Evolutionary conservation across 2,329 filamentous ascomycete species (phyloP).

Genomic region (Kalaharituber pfeilii): DNA sequence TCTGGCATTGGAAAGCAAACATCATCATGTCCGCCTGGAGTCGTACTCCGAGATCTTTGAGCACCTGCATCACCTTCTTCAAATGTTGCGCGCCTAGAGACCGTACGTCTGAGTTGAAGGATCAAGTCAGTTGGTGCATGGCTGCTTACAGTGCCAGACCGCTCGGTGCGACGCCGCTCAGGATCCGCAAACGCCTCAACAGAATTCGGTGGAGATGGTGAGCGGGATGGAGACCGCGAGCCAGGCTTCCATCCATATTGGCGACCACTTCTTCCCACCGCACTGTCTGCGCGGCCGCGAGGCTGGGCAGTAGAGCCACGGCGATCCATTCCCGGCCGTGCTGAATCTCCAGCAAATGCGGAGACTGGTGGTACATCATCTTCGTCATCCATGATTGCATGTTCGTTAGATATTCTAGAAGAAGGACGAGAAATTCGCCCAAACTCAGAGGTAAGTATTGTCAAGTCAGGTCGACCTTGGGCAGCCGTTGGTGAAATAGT

Average conservation of each 20-base stretch:
- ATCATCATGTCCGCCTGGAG: slow-evolving; percentile 66
- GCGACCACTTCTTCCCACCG: no score
- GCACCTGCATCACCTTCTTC: slow-evolving; percentile 37
- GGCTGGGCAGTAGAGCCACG: slow-evolving; percentile 41
- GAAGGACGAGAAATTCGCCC: slow-evolving; percentile 23
- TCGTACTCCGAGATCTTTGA: slow-evolving; percentile 39
- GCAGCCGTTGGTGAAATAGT: slow-evolving; percentile 16
- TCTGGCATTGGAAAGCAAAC: slow-evolving; percentile 74
- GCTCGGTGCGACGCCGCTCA: slow-evolving; percentile 62
- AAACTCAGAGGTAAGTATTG: slow-evolving; percentile 26
- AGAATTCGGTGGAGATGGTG: slow-evolving; percentile 80
- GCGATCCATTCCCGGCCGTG: slow-evolving; percentile 33
- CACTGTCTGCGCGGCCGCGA: slow-evolving; percentile 12
- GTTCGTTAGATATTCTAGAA: slow-evolving; percentile 64
- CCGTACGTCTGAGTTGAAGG: slow-evolving; percentile 23
- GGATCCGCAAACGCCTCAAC: slow-evolving; percentile 74
- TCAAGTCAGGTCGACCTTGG: slow-evolving; percentile 29
- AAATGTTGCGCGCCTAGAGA: slow-evolving; percentile 20
- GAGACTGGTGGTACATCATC: slow-evolving; percentile 28
- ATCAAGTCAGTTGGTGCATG: slow-evolving; percentile 35
- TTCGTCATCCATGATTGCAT: slow-evolving; percentile 66
- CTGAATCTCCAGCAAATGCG: slow-evolving; percentile 25
- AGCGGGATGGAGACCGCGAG: slow-evolving; percentile 40
- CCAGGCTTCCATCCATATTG: slow-evolving; percentile 31
- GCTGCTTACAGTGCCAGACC: slow-evolving; percentile 44